These are phyloP conservation scores for Capsella rubella DNA, from an alignment of 441 rosid genomes.

Conservation along the genomic window DNA sequence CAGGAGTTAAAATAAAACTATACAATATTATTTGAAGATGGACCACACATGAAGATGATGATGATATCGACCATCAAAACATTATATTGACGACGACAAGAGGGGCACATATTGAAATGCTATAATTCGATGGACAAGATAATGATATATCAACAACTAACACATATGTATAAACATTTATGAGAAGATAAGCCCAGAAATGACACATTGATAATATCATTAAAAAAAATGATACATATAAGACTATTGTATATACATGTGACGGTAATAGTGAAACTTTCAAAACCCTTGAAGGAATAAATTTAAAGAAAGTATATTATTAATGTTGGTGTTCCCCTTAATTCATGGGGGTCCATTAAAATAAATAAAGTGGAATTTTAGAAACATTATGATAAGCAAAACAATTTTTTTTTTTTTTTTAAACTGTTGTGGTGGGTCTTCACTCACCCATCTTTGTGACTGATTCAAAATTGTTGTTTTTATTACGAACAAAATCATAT, in stretches of 20 bases:
- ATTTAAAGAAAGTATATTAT: neutral
- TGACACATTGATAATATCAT: neutral
- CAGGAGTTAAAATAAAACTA: neutral
- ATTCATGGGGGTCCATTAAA: neutral
- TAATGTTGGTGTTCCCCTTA: slow-evolving; percentile 3
- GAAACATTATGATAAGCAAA: slow-evolving; percentile 20
- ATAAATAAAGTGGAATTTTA: slow-evolving; percentile 14
- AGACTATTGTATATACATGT: neutral
- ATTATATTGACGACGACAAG: slow-evolving; percentile 17
- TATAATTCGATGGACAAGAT: neutral
- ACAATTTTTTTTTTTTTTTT: neutral
- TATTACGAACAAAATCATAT: neutral
- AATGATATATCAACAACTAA: slow-evolving; percentile 38
- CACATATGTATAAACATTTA: slow-evolving; percentile 1
- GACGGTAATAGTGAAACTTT: neutral
- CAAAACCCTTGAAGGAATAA: neutral
- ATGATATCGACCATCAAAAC: neutral
- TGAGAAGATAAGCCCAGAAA: slow-evolving; percentile 29
- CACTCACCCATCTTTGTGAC: slow-evolving; percentile 4
- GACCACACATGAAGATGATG: slow-evolving; percentile 28
- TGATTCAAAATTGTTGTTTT: neutral
- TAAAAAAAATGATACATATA: neutral
- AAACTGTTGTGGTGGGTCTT: slow-evolving; percentile 25
- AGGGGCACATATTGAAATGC: slow-evolving; percentile 27
- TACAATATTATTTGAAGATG: slow-evolving; percentile 7